Conservation (phyloP, 139 green algal species). For the Chlamydomonas sphaeroides region DNA sequence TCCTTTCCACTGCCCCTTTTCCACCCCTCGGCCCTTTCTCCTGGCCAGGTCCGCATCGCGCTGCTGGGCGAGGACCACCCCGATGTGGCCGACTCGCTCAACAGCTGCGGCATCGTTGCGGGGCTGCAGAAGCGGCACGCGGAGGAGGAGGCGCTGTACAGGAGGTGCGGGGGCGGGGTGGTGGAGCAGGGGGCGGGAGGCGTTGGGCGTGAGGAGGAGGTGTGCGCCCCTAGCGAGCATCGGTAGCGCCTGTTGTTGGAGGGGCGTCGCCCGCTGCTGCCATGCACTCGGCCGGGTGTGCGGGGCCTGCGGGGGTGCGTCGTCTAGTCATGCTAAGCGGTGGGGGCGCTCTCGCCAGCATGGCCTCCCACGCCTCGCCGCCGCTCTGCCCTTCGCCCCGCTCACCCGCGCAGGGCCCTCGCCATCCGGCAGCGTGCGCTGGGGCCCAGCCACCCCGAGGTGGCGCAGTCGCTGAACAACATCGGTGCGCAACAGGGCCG, state of each 20-base stretch:
- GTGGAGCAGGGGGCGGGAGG: background rate
- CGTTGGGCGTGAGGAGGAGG: background rate
- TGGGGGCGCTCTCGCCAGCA: too few relatives aligned
- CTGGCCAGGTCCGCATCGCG: constrained; percentile 1
- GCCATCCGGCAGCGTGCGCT: constrained; percentile 25
- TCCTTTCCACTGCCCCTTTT: background rate
- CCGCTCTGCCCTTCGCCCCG: background rate
- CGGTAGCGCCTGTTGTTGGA: too few relatives aligned
- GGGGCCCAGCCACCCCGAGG: constrained; percentile 38
- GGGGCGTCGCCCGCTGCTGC: too few relatives aligned
- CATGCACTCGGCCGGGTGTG: too few relatives aligned
- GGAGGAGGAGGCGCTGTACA: constrained; percentile 42
- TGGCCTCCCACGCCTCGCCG: too few relatives aligned
- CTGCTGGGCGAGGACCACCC: constrained; percentile 43
- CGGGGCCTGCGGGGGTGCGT: too few relatives aligned
- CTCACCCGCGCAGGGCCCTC: background rate
- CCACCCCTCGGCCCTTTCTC: too few relatives aligned
- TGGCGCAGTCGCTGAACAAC: constrained; percentile 43
- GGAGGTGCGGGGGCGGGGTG: background rate
- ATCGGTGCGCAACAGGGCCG: too few relatives aligned
- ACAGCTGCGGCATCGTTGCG: constrained; percentile 31
- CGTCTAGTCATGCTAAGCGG: too few relatives aligned
- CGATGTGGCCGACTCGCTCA: constrained; percentile 36
- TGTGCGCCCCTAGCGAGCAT: background rate
- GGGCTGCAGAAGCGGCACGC: constrained; percentile 27